These are phyloP conservation scores for Pythium scleroteichum DNA, from an alignment of 352 stramenopile species.

Conservation along the genomic window DNA sequence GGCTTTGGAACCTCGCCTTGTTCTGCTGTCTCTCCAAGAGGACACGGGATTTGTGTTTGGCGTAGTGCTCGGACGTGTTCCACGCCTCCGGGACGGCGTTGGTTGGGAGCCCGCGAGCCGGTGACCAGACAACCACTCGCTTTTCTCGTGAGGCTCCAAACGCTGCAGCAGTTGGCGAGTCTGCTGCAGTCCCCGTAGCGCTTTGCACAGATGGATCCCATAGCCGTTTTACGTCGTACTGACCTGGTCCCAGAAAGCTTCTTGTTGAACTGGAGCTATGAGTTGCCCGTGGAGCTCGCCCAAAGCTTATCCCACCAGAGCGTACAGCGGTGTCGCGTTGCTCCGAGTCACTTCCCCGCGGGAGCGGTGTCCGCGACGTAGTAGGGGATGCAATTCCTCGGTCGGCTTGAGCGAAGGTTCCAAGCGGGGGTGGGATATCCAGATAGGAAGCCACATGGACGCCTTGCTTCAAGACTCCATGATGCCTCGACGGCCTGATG, in stretches of 20 bases:
- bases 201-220: slow-evolving; percentile 35
- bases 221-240: slow-evolving; percentile 52
- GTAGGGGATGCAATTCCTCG: slow-evolving; percentile 1
- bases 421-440: slow-evolving; percentile 11
- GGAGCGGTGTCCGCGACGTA: background rate
- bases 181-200: slow-evolving; percentile 10
- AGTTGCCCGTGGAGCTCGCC: slow-evolving; percentile 14
- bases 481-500: background rate
- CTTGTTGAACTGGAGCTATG: background rate
- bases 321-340: background rate
- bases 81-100: slow-evolving; percentile 43
- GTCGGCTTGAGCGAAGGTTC: slow-evolving; percentile 20
- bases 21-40: slow-evolving; percentile 12
- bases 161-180: slow-evolving; percentile 34
- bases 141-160: slow-evolving; percentile 50
- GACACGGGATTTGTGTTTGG: slow-evolving; percentile 54
- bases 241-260: slow-evolving; percentile 22
- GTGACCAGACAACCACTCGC: slow-evolving; percentile 52
- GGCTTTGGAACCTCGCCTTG: background rate
- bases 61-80: slow-evolving; percentile 59
- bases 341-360: background rate
- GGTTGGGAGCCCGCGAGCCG: slow-evolving; percentile 36
- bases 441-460: background rate
- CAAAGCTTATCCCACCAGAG: slow-evolving; percentile 11
- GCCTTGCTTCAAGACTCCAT: background rate